Evolutionary conservation across 1,139 yeast genomes (phyloP), one percentile per base, ranked within the genome.

Genomic region (Diutina sp.): DNA sequence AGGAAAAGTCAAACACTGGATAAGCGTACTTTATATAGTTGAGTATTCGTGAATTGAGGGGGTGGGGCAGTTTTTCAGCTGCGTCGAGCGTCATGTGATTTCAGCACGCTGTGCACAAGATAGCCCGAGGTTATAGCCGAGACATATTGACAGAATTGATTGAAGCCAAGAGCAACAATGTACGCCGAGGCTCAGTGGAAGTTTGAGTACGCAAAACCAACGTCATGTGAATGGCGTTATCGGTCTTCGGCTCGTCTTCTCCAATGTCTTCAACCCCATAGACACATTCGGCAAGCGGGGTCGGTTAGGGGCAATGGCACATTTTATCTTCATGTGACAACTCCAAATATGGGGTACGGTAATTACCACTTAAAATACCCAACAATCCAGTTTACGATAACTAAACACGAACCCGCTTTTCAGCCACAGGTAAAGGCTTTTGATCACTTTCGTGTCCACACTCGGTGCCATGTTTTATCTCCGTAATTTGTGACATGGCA

Each of bases 1-100:
- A 61, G 63, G 45, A 68, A 50, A 58, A 58, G 16, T 66, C 64
- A 55, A 65, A 61, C 54, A 55, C 57, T 6, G 70, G 55, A 69
- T 72, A 58, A 68, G 69, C 55, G 59, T 65, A 0, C 59, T 69
- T 73, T 21, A 58, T 67, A 50, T 71, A 72, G 1, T 46, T 57
- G 41, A 11, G 16, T 35, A 35, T 11, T 35, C 41, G 41, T 51
- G 57, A 1, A 57, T n/a, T 62, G 41, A 35, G 41, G 41, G 41
- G 41, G 41, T 35, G 41, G 41, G 41, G 41, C 41, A 35, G 41
- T 14, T 47, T 47, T 47, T 47, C 51, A 47, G 38, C 35, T 47
- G 51, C 51, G 16, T n/a, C 35, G 30, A 11, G 29, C 30, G 51
- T 47, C 51, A 47, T 47, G 51, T 47, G 51, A 47, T 47, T 47